Conservation (phyloP, 2,329 filamentous ascomycete genomes). For the Trichoderma atrobrunneum region DNA sequence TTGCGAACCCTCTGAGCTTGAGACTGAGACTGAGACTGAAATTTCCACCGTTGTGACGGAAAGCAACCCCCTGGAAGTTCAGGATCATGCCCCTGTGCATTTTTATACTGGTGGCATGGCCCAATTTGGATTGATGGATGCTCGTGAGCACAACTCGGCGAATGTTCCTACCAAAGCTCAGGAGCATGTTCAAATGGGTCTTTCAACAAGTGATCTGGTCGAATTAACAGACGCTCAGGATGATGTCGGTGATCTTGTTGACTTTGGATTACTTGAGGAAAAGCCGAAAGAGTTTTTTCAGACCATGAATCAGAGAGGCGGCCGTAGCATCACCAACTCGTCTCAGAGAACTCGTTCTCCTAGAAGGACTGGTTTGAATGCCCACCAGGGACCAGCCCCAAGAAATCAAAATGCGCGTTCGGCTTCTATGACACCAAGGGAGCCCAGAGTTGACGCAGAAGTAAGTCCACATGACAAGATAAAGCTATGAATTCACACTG, state of each 20-base stretch:
- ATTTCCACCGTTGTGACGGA: not conserved
- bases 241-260: not conserved
- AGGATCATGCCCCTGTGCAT: not conserved
- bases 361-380: not conserved
- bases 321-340: not conserved
- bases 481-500: not conserved
- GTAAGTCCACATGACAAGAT: not conserved
- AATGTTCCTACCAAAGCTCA: not conserved
- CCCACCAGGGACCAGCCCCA: not conserved
- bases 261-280: slow-evolving; percentile 10
- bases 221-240: not conserved
- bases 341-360: not conserved
- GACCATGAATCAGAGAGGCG: slow-evolving; percentile 27
- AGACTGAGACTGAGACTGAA: not conserved
- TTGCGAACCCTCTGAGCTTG: not conserved
- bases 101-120: not conserved
- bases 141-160: not conserved
- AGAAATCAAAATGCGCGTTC: not conserved
- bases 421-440: not conserved
- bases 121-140: slow-evolving; percentile 13
- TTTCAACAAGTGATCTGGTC: not conserved
- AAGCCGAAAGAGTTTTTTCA: slow-evolving; percentile 17
- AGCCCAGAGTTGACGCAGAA: not conserved
- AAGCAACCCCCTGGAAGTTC: slow-evolving; percentile 6
- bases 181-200: not conserved